Evolutionary conservation across 1,284 basidiomycete genomes (phyloP).

Genomic region (Trametes versicolor): DNA sequence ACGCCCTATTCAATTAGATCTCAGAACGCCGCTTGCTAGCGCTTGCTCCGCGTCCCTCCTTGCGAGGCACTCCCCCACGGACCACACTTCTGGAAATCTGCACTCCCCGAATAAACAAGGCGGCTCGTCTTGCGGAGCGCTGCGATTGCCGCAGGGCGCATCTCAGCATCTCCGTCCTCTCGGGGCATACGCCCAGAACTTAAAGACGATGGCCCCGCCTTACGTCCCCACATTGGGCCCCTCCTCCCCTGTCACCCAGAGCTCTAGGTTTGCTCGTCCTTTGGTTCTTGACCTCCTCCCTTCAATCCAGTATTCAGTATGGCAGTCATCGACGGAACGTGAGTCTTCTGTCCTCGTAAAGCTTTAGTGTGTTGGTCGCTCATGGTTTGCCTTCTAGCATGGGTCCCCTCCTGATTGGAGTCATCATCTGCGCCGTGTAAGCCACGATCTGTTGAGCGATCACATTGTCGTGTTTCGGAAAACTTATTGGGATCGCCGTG

Average conservation of each 20-base stretch:
- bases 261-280: neutral
- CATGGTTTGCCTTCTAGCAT: conserved; percentile 5
- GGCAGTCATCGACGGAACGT: conserved; percentile 26
- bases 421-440: conserved; percentile 25
- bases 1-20: conserved; percentile 1
- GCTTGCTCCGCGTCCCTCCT: neutral
- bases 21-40: neutral
- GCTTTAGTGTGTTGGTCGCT: neutral
- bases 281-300: neutral
- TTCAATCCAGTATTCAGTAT: conserved; percentile 13
- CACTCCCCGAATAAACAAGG: conserved; percentile 10
- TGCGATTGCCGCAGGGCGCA: conserved; percentile 5
- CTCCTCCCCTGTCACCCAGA: conserved; percentile 19
- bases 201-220: neutral
- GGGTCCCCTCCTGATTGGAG: conserved; percentile 27
- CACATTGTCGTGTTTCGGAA: neutral
- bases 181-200: neutral
- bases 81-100: conserved; percentile 12
- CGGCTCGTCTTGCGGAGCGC: conserved; percentile 1
- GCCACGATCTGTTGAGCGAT: neutral
- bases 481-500: neutral
- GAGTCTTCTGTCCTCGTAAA: neutral
- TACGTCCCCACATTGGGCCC: conserved; percentile 18
- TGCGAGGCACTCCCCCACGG: conserved; percentile 5
- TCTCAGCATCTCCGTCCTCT: neutral